Conservation (phyloP, 208 protist species). For the Vickermania ingenoplastis region DNA sequence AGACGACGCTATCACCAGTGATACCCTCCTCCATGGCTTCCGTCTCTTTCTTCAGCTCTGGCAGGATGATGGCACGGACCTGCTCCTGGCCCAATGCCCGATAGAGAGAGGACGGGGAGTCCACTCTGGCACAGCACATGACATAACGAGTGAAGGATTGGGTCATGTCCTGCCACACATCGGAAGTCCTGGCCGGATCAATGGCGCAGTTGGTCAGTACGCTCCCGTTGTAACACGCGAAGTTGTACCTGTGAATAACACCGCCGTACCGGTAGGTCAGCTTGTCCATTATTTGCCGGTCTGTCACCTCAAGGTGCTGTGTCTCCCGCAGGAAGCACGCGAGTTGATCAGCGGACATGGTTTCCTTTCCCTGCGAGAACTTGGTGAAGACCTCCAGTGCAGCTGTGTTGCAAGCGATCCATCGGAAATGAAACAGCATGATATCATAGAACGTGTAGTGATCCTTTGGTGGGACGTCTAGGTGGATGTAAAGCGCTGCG, state of each 20-base stretch:
- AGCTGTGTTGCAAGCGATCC: slow-evolving; percentile 49
- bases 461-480: slow-evolving; percentile 21
- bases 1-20: slow-evolving; percentile 29
- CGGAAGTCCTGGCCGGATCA: slow-evolving; percentile 59
- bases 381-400: slow-evolving; percentile 65
- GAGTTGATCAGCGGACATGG: slow-evolving; percentile 64
- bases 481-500: slow-evolving; percentile 53
- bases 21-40: neutral
- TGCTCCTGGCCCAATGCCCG: slow-evolving; percentile 21
- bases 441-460: slow-evolving; percentile 47
- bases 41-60: too few species aligned
- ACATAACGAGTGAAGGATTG: slow-evolving; percentile 77
- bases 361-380: slow-evolving; percentile 52
- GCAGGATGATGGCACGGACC: slow-evolving; percentile 6
- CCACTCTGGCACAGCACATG: slow-evolving; percentile 49
- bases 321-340: slow-evolving; percentile 66
- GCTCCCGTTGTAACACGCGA: slow-evolving; percentile 63
- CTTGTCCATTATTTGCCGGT: slow-evolving; percentile 72
- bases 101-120: slow-evolving; percentile 52
- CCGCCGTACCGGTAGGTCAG: slow-evolving; percentile 82
- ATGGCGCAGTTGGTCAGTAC: slow-evolving; percentile 78
- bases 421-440: slow-evolving; percentile 47
- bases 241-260: slow-evolving; percentile 81
- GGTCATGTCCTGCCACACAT: slow-evolving; percentile 88
- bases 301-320: slow-evolving; percentile 57